phyloP scores from a whole-genome alignment of 768 basidiomycete genomes.

The Boletus insuetus region DNA sequence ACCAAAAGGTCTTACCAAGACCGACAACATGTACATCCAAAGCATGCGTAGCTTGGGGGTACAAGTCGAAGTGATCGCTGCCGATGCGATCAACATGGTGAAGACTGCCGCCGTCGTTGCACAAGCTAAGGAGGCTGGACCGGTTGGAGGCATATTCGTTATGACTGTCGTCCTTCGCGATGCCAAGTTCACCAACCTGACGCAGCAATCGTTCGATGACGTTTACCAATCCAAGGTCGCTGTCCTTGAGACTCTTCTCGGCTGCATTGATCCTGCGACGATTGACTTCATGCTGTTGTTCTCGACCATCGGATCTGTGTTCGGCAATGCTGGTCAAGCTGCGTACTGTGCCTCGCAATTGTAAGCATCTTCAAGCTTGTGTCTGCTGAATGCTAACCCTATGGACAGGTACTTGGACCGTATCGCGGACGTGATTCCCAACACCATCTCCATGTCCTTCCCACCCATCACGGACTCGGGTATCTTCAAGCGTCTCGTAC shows the following conservation, averaged over 20 bases:
- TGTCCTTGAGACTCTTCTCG: conserved; percentile 16
- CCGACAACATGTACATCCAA: conserved; percentile 29
- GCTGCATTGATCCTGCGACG: conserved; percentile 12
- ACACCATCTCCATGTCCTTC: conserved; percentile 33
- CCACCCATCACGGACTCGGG: conserved; percentile 35
- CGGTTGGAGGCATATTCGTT: conserved; percentile 33
- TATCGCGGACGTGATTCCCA: conserved; percentile 29
- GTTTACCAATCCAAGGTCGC: conserved; percentile 24
- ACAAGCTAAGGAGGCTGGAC: conserved; percentile 19
- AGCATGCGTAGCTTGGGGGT: conserved; percentile 23
- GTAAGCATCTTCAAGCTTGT: conserved; percentile 1
- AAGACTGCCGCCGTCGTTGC: conserved; percentile 26
- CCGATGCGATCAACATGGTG: conserved; percentile 22
- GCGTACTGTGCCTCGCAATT: conserved; percentile 23
- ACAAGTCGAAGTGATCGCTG: conserved; percentile 27
- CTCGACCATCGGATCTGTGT: conserved; percentile 34
- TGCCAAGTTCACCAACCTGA: conserved; percentile 32
- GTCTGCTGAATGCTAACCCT: neutral
- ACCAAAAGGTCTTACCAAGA: conserved; percentile 15
- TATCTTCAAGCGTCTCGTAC: conserved; percentile 34
- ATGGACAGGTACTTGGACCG: conserved; percentile 30
- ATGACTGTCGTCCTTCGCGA: conserved; percentile 37
- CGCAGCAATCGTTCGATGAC: conserved; percentile 30
- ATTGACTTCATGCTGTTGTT: conserved; percentile 35
- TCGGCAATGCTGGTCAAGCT: conserved; percentile 29